Evolutionary conservation across 108 stramenopile genomes (phyloP).

Genomic region (Cylindrotheca fusiformis): DNA sequence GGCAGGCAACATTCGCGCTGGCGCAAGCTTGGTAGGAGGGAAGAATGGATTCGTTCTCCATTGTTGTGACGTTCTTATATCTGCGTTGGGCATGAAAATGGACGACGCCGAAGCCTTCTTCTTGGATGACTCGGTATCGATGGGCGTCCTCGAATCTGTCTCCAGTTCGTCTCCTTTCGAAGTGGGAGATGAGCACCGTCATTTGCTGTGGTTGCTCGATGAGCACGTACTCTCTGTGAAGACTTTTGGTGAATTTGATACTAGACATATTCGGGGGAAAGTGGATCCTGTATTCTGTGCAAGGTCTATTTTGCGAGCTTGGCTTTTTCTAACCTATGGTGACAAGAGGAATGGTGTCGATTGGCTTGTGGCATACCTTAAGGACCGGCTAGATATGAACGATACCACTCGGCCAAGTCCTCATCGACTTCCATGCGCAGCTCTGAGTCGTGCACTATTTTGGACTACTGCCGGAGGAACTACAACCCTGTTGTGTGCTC

Average conservation of each 20-base stretch:
- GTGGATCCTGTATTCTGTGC: slow-evolving; percentile 77
- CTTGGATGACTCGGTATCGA: slow-evolving; percentile 30
- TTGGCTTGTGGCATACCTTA: slow-evolving; percentile 57
- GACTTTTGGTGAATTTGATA: slow-evolving; percentile 72
- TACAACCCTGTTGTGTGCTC: slow-evolving; percentile 29
- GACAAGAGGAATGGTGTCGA: slow-evolving; percentile 20
- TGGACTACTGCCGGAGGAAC: slow-evolving; percentile 42
- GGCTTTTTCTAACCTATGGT: slow-evolving; percentile 44
- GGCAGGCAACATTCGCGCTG: slow-evolving; percentile 65
- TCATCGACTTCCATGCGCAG: slow-evolving; percentile 75
- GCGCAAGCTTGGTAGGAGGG: slow-evolving; percentile 73
- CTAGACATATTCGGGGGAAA: slow-evolving; percentile 36
- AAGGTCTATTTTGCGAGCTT: slow-evolving; percentile 62
- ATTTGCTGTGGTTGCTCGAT: slow-evolving; percentile 61
- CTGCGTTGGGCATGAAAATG: slow-evolving; percentile 46
- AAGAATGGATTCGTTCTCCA: slow-evolving; percentile 68
- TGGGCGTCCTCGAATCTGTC: slow-evolving; percentile 1
- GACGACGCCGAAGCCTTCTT: slow-evolving; percentile 63
- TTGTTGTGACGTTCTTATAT: slow-evolving; percentile 62
- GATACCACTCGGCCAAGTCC: slow-evolving; percentile 7
- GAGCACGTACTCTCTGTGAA: slow-evolving; percentile 58
- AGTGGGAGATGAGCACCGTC: slow-evolving; percentile 47
- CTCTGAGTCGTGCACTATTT: slow-evolving; percentile 59
- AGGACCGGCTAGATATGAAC: slow-evolving; percentile 25
- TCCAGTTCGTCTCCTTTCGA: slow-evolving; percentile 25